A percentile compares a stretch with the other conserved stretches of the same genome.
phyloP scores from a whole-genome alignment of 2,329 filamentous ascomycete species.

The Aspergillus niger region DNA sequence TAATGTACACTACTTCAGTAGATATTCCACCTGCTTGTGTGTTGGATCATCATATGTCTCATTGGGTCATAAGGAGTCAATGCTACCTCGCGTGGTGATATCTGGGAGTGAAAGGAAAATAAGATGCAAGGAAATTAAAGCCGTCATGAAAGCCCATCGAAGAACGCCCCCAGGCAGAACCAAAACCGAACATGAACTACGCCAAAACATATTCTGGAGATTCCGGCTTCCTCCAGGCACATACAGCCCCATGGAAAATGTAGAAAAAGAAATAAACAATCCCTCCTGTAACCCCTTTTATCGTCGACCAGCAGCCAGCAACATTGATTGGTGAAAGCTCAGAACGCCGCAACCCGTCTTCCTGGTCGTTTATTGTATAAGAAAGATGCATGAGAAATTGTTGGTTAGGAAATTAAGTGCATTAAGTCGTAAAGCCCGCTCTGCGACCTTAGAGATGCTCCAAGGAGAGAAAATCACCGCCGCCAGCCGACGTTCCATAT shows the following conservation, averaged over 20 bases:
- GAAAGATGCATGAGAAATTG: constrained; percentile 5
- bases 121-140: not conserved
- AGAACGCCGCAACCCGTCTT: constrained; percentile 6
- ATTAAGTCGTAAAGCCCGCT: not conserved
- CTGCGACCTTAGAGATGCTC: not conserved
- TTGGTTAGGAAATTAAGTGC: not conserved
- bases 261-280: not conserved
- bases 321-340: not conserved
- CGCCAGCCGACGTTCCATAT: constrained; percentile 69
- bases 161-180: not conserved
- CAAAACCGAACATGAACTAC: not conserved
- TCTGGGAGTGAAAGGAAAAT: not conserved
- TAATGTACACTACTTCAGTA: too few relatives aligned
- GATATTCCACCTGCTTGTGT: too few relatives aligned
- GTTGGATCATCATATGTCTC: too few relatives aligned
- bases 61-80: too few relatives aligned
- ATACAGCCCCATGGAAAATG: not conserved
- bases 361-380: constrained; percentile 1
- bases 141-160: not conserved
- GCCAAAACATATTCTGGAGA: not conserved
- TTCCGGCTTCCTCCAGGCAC: not conserved
- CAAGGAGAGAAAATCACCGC: constrained; percentile 39
- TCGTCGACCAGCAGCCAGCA: not conserved
- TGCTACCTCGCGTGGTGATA: too few relatives aligned
- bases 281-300: not conserved